phyloP scores from a whole-genome alignment of 345 rosid genomes.

The Alliaria petiolata region DNA sequence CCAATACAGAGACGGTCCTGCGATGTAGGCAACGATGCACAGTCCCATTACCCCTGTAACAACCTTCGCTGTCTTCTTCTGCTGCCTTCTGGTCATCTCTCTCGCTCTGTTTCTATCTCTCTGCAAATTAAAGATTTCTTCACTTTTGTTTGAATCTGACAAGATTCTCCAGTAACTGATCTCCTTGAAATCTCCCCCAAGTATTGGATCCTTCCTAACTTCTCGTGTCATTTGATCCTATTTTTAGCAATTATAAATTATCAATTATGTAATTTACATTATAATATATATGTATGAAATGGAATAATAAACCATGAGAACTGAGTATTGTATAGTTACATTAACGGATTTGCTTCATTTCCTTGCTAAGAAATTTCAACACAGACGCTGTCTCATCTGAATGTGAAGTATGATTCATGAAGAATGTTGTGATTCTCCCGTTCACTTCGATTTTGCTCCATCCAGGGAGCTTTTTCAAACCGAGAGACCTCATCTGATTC shows the following conservation, averaged over 20 bases:
- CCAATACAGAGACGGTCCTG: conserved; percentile 59
- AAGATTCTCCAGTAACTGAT: conserved; percentile 23
- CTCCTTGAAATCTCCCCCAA: conserved; percentile 17
- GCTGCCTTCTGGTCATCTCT: conserved; percentile 40
- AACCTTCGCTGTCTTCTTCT: conserved; percentile 41
- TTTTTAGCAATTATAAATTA: conserved; percentile 12
- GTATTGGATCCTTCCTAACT: conserved; percentile 26
- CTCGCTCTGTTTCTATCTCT: conserved; percentile 15
- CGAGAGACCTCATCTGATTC: conserved; percentile 49
- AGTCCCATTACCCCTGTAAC: conserved; percentile 40
- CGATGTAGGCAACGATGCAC: conserved; percentile 42
- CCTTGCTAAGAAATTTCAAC: conserved; percentile 33
- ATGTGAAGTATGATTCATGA: conserved; percentile 43
- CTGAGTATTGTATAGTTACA: not conserved
- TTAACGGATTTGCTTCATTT: conserved; percentile 30
- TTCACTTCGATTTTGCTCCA: conserved; percentile 57
- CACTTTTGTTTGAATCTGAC: conserved; percentile 14
- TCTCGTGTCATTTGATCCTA: conserved; percentile 2
- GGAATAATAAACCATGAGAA: not conserved
- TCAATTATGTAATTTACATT: not conserved
- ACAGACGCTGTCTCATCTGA: conserved; percentile 41
- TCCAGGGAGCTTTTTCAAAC: conserved; percentile 53
- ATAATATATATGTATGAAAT: not conserved
- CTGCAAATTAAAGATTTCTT: conserved; percentile 14
- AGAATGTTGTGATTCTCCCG: conserved; percentile 44